phyloP scores from a whole-genome alignment of 192 early-diverging fungal species.

The Coemansia sp. region DNA sequence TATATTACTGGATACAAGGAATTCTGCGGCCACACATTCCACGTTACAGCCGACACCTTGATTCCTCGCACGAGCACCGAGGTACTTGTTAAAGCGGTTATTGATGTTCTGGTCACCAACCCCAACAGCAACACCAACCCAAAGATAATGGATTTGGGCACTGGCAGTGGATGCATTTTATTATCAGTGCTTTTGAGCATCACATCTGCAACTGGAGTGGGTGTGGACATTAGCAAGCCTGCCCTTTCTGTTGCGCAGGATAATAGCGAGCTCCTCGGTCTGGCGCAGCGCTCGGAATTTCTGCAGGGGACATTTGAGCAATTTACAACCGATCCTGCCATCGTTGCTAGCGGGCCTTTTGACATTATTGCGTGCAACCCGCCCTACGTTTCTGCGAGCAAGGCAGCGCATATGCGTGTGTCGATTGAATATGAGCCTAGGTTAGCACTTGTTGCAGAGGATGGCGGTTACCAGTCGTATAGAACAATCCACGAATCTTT shows the following conservation, averaged over 20 bases:
- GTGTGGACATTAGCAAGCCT: conserved; percentile 62
- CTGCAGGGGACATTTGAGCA: conserved; percentile 48
- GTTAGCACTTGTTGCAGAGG: conserved; percentile 63
- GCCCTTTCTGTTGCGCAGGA: conserved; percentile 57
- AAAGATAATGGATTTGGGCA: conserved; percentile 67
- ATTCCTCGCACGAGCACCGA: conserved; percentile 73
- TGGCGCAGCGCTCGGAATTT: conserved; percentile 40
- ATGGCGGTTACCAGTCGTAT: conserved; percentile 66
- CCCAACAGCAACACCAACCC: not conserved
- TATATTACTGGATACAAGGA: conserved; percentile 48
- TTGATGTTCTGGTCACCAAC: conserved; percentile 16
- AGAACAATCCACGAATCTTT: conserved; percentile 38
- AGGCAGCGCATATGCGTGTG: conserved; percentile 29
- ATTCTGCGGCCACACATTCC: conserved; percentile 59
- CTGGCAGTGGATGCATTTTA: conserved; percentile 71
- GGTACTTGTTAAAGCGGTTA: conserved; percentile 58
- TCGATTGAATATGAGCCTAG: conserved; percentile 60
- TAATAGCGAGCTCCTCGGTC: conserved; percentile 47
- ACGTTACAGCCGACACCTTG: conserved; percentile 62
- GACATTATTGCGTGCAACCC: conserved; percentile 74
- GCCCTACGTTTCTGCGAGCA: conserved; percentile 60
- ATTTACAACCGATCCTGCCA: conserved; percentile 23
- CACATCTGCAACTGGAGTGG: conserved; percentile 51
- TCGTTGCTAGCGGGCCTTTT: conserved; percentile 33
- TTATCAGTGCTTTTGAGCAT: conserved; percentile 56